A percentile compares a stretch with the other conserved stretches of the same genome.
Conservation (phyloP, 169 alveolate genomes). For the Plasmodium knowlesi region DNA sequence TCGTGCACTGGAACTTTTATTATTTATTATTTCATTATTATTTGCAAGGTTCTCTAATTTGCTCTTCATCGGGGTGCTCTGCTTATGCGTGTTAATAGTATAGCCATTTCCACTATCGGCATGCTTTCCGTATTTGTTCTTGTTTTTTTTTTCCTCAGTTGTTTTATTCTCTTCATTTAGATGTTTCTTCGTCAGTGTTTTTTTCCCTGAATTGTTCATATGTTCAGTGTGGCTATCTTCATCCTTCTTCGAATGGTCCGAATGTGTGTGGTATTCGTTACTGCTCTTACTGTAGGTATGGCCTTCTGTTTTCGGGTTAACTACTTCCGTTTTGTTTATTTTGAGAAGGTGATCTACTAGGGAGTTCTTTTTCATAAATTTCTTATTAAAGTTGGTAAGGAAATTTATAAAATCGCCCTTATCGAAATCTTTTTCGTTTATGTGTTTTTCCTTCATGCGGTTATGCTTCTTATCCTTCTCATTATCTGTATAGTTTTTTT, state of each 20-base stretch:
- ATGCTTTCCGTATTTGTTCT: not conserved
- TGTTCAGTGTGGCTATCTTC: slow-evolving; percentile 8
- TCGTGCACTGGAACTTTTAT: slow-evolving; percentile 43
- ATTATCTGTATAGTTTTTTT: slow-evolving; percentile 67
- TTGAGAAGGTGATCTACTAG: slow-evolving; percentile 45
- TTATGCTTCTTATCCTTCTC: slow-evolving; percentile 46
- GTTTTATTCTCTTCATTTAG: not conserved
- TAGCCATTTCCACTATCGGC: not conserved
- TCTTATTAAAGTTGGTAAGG: slow-evolving; percentile 51
- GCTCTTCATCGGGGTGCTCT: slow-evolving; percentile 3
- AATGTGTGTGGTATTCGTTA: not conserved
- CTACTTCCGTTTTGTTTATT: slow-evolving; percentile 2
- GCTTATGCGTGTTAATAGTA: not conserved
- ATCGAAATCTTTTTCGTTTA: slow-evolving; percentile 43
- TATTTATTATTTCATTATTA: slow-evolving; percentile 31
- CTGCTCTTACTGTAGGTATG: not conserved
- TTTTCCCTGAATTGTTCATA: slow-evolving; percentile 1
- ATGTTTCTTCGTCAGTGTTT: not conserved
- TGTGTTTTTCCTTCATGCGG: slow-evolving; percentile 23
- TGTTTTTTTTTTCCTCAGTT: slow-evolving; percentile 26
- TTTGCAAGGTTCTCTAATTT: slow-evolving; percentile 8
- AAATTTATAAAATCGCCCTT: slow-evolving; percentile 44
- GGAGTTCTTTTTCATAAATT: slow-evolving; percentile 62
- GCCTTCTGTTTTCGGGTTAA: not conserved
- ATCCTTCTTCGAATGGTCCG: not conserved